Percentiles rank a stretch among this genome's conserved stretches.
These are phyloP conservation scores for Emericellopsis cladophorae DNA, from an alignment of 2,329 filamentous ascomycete genomes.

Conservation along the genomic window DNA sequence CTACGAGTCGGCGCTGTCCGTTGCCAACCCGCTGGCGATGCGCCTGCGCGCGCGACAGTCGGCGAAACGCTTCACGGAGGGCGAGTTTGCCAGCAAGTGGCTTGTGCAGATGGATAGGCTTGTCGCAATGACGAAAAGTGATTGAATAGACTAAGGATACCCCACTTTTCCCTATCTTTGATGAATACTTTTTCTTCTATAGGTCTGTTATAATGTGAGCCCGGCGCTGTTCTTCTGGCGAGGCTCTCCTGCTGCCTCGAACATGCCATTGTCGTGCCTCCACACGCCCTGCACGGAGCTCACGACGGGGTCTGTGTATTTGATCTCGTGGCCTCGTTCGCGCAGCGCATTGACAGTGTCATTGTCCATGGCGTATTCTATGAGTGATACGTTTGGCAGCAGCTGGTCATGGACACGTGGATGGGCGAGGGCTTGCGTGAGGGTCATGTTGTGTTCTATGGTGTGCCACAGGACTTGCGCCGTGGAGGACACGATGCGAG, in stretches of 20 bases:
- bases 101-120: conserved; percentile 60
- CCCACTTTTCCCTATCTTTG: conserved; percentile 2
- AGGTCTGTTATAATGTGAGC: conserved; percentile 22
- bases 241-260: conserved; percentile 68
- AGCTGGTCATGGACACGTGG: conserved; percentile 75
- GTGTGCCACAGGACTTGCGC: conserved; percentile 63
- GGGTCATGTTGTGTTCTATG: conserved; percentile 49
- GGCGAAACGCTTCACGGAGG: conserved; percentile 75
- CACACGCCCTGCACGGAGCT: conserved; percentile 63
- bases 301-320: conserved; percentile 48
- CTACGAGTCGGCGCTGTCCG: conserved; percentile 63
- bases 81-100: conserved; percentile 75
- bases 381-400: conserved; percentile 52
- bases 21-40: conserved; percentile 63
- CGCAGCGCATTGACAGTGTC: conserved; percentile 49
- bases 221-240: conserved; percentile 62
- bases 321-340: conserved; percentile 56
- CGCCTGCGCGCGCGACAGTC: conserved; percentile 64
- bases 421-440: conserved; percentile 47
- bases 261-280: conserved; percentile 48
- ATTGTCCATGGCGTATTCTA: conserved; percentile 61
- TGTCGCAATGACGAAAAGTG: conserved; percentile 32
- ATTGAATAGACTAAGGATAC: conserved; percentile 6
- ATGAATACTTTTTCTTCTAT: background rate
- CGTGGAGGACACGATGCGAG: conserved; percentile 70